Percentiles rank a stretch among this genome's conserved stretches.
phyloP scores from a whole-genome alignment of 768 basidiomycete species.

The Symmetrospora coprosmae region DNA sequence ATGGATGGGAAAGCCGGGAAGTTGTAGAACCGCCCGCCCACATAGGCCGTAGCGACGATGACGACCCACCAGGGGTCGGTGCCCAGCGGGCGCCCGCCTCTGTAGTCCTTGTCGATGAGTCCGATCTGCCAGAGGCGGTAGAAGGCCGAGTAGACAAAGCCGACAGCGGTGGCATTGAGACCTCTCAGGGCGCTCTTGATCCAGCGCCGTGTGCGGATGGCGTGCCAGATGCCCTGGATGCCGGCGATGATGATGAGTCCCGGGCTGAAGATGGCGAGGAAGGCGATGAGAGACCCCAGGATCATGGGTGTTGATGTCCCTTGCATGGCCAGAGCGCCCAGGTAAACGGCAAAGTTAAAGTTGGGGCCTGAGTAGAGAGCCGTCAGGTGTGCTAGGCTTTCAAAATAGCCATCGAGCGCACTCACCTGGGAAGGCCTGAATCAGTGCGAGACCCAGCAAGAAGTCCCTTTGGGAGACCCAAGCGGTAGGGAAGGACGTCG shows the following conservation, averaged over 20 bases:
- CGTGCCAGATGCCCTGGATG: conserved; percentile 32
- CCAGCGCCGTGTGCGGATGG: conserved; percentile 22
- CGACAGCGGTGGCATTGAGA: conserved; percentile 35
- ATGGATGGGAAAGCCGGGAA: conserved; percentile 14
- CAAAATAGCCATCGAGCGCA: not conserved
- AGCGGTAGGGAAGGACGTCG: conserved; percentile 37
- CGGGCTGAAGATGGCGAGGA: conserved; percentile 45
- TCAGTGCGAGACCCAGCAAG: conserved; percentile 45
- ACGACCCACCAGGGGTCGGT: conserved; percentile 45
- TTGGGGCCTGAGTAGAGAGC: conserved; percentile 43
- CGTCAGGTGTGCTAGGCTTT: conserved; percentile 2
- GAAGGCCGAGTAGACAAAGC: conserved; percentile 33
- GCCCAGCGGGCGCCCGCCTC: conserved; percentile 24
- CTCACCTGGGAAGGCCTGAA: conserved; percentile 41
- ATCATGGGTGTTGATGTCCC: conserved; percentile 26
- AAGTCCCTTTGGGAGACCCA: conserved; percentile 49
- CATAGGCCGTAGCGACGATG: conserved; percentile 40
- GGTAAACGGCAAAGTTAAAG: conserved; percentile 46
- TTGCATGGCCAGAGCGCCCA: conserved; percentile 43
- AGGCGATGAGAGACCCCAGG: conserved; percentile 44
- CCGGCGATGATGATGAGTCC: conserved; percentile 39
- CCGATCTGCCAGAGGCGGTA: conserved; percentile 26
- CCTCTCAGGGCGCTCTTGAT: conserved; percentile 31
- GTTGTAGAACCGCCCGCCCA: conserved; percentile 41
- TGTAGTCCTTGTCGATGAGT: conserved; percentile 25